Evolutionary conservation across 768 basidiomycete genomes (phyloP).

Genomic region (Mycena sanguinolenta): DNA sequence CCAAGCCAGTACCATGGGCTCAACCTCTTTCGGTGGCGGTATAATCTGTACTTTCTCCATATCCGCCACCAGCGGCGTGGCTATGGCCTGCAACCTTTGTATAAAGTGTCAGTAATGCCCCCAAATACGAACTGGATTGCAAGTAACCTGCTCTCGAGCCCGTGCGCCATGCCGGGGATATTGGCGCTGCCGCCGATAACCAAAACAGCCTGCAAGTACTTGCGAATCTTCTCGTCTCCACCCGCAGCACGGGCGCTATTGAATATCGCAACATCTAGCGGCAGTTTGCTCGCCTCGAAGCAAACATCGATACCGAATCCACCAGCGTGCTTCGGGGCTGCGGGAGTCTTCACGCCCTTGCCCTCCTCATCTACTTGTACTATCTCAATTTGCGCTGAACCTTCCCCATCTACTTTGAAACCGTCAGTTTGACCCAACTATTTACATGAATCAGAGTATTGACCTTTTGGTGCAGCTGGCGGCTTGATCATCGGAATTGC

Average conservation of each 20-base stretch:
- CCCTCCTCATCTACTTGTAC: slow-evolving; percentile 34
- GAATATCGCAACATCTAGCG: slow-evolving; percentile 93
- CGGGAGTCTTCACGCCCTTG: slow-evolving; percentile 31
- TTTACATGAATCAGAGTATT: not conserved
- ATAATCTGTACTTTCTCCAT: slow-evolving; percentile 94
- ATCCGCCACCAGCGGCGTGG: slow-evolving; percentile 82
- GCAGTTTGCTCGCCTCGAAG: slow-evolving; percentile 90
- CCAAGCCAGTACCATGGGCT: slow-evolving; percentile 92
- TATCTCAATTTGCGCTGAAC: slow-evolving; percentile 38
- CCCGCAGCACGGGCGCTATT: slow-evolving; percentile 91
- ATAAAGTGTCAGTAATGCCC: slow-evolving; percentile 14
- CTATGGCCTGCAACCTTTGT: slow-evolving; percentile 82
- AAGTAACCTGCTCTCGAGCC: slow-evolving; percentile 86
- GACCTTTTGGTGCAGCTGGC: slow-evolving; percentile 25
- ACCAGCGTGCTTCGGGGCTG: slow-evolving; percentile 50
- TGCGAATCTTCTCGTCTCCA: slow-evolving; percentile 90
- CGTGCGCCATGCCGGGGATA: slow-evolving; percentile 87
- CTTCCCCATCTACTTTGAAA: slow-evolving; percentile 19
- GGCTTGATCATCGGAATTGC: slow-evolving; percentile 36
- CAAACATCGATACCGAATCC: slow-evolving; percentile 80
- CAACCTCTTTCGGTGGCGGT: slow-evolving; percentile 94
- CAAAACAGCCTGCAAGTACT: slow-evolving; percentile 89
- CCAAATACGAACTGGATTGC: slow-evolving; percentile 1
- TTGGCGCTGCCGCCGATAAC: slow-evolving; percentile 89
- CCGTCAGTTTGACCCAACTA: not conserved